Evolutionary conservation across 2,329 filamentous ascomycete genomes (phyloP).

Genomic region (Fusarium graminum): DNA sequence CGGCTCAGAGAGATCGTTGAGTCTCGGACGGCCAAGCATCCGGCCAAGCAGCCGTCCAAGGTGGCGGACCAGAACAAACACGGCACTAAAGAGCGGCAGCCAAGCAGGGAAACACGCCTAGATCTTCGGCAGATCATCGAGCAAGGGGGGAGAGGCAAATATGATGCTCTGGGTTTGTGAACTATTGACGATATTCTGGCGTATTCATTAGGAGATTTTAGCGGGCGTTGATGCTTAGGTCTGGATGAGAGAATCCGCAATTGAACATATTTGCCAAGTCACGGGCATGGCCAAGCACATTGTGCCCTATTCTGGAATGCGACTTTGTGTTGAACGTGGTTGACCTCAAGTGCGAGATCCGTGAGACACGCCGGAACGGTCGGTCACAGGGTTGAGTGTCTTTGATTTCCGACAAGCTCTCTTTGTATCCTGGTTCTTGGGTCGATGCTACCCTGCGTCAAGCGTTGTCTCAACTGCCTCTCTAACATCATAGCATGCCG

Average conservation of each 20-base stretch:
- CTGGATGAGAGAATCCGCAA: slow-evolving; percentile 32
- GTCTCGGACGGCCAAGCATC: slow-evolving; percentile 14
- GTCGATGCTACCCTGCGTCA: slow-evolving; percentile 32
- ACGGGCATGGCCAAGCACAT: slow-evolving; percentile 23
- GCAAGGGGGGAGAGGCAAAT: slow-evolving; percentile 51
- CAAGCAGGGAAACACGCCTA: slow-evolving; percentile 36
- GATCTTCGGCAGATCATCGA: slow-evolving; percentile 49
- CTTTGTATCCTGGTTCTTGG: slow-evolving; percentile 7
- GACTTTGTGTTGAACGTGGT: slow-evolving; percentile 26
- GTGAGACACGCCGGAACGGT: slow-evolving; percentile 8
- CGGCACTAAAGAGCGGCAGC: slow-evolving; percentile 22
- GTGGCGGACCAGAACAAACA: slow-evolving; percentile 17
- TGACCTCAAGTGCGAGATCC: slow-evolving; percentile 16
- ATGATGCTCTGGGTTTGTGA: slow-evolving; percentile 54
- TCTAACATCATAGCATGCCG: slow-evolving; percentile 7
- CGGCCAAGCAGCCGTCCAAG: slow-evolving; percentile 13
- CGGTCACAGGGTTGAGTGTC: slow-evolving; percentile 32
- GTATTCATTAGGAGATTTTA: slow-evolving; percentile 27
- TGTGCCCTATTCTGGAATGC: slow-evolving; percentile 45
- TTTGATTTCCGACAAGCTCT: slow-evolving; percentile 30
- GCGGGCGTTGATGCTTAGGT: slow-evolving; percentile 31
- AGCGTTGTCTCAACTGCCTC: slow-evolving; percentile 26
- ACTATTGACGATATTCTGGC: slow-evolving; percentile 11
- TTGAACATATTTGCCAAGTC: slow-evolving; percentile 29
- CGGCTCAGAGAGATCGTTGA: slow-evolving; percentile 40